Percentiles rank a stretch among this genome's conserved stretches.
Evolutionary conservation across 176 grass and related monocot species (phyloP).

Genomic region (Triticum turgidum): DNA sequence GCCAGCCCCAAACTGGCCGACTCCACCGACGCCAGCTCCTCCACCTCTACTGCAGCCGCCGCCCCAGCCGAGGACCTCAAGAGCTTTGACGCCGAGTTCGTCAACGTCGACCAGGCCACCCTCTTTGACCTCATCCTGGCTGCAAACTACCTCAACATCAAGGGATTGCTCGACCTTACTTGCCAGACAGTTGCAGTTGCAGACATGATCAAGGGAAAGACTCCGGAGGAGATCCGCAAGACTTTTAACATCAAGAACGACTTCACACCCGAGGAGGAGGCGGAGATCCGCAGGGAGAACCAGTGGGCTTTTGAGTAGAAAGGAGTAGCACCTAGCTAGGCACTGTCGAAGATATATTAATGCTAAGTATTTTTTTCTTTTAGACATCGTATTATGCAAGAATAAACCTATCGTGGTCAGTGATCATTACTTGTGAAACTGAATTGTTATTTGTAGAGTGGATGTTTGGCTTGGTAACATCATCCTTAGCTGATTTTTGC

Average conservation of each 20-base stretch:
- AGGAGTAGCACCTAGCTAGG: too few relatives aligned
- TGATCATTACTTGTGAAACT: too few relatives aligned
- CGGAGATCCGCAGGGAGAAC: constrained; percentile 42
- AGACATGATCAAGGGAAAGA: constrained; percentile 48
- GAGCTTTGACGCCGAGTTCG: constrained; percentile 47
- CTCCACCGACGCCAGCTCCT: too few relatives aligned
- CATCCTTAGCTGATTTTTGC: too few relatives aligned
- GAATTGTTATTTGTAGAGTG: too few relatives aligned
- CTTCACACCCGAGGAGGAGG: constrained; percentile 26
- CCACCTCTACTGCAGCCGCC: not conserved
- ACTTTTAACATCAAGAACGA: constrained; percentile 12
- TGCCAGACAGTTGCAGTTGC: constrained; percentile 37
- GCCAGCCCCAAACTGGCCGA: too few relatives aligned
- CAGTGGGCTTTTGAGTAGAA: constrained; percentile 40
- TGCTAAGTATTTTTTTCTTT: too few relatives aligned
- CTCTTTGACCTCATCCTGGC: constrained; percentile 60
- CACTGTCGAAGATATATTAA: too few relatives aligned
- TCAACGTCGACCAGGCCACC: constrained; percentile 59
- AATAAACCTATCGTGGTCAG: too few relatives aligned
- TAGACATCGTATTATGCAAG: too few relatives aligned
- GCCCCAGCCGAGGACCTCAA: not conserved
- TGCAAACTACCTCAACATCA: constrained; percentile 51
- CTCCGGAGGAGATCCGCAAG: constrained; percentile 38
- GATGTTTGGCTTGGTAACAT: too few relatives aligned
- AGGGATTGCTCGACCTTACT: constrained; percentile 35